Evolutionary conservation across 345 rosid species (phyloP), one percentile per base, ranked within the genome.

Genomic region (Combretum micranthum): DNA sequence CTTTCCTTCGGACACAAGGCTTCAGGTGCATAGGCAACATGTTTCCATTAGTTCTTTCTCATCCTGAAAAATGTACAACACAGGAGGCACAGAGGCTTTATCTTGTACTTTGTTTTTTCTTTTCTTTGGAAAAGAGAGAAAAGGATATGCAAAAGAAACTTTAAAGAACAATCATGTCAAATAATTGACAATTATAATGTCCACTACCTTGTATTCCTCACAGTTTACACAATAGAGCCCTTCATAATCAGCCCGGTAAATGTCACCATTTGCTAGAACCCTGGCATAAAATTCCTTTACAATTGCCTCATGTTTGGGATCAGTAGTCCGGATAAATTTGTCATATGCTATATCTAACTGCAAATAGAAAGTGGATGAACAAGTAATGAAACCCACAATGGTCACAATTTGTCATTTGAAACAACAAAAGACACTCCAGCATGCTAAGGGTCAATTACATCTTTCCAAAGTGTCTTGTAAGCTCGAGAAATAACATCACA

Each of bases 161-260:
- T 1, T 21, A 17, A 32, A 7, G 12, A 32, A 4, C 16, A 51
- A 39, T 25, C 11, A 22, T 39, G 21, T 15, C 21, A 18, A 57
- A 15, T 14, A 19, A 13, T 3, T 63, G 42, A 63, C 14, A 20
- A 50, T 44, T 58, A 48, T 17, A 47, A 23, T 16, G 62, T 55
- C 15, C 23, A 55, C 46, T 47, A 92, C 98, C 95, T 92, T 92
- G 61, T 86, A 88, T 74, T 92, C 98, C 81, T 92, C 93, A 65
- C 95, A 92, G 71, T 88, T 92, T 59, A 92, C 79, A 72, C 98
- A 92, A 72, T 92, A 92, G 39, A 86, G 77, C 2, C 98, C 98
- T 69, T 86, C 96, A 32, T 92, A 92, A 71, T 92, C 93, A 55
- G 93, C 90, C 65, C 75, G 73, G 64, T 92, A 92, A 61, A 92